Evolutionary conservation across 495 filamentous ascomycete species (phyloP), one percentile per base, ranked within the genome.

Genomic region (Hyaloscypha variabilis): DNA sequence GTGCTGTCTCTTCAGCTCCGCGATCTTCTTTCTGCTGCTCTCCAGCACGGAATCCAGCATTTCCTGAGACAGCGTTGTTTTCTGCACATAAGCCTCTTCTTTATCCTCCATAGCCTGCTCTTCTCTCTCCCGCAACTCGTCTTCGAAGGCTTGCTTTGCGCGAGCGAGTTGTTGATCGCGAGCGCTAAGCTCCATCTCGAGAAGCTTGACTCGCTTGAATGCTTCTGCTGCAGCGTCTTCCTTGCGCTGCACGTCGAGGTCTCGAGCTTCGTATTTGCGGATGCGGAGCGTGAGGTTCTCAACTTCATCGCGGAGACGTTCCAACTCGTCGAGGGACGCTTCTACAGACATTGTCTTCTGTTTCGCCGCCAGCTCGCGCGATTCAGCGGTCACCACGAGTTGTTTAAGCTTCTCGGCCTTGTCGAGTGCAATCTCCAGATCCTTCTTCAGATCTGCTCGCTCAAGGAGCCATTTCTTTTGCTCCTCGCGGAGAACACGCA

Each of bases 391-490:
- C 19, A 84, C 80, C 1, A 91, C 77, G 4, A 91, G 72, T 50
- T 77, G 76, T n/a, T 81, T 81, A 36, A 91, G 74, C 23, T 79
- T 77, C 4, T 85, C 82, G 30, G 78, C 79, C 63, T 91, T 86
- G 10, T 74, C 72, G 58, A 77, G 73, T 2, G 80, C 79, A 36
- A 76, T 76, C 50, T 83, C 72, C 4, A 91, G 75, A 39, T 87
- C 85, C 23, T 77, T 74, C 42, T 78, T 78, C 1, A 91, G 76
- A 36, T 71, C 71, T 25, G 81, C 79, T 49, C 82, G 75, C 64
- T 90, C 83, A 1, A 73, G 66, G 17, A 74, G 79, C 88, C 86
- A 90, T 49, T 82, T 83, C 68, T 86, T 89, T 68, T 90, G 86
- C 67, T 92, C 89, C 50, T 91, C 90, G 30, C 83, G 79, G 24